Conservation (phyloP, 352 stramenopile species). For the Globisporangium megalacanthum region DNA sequence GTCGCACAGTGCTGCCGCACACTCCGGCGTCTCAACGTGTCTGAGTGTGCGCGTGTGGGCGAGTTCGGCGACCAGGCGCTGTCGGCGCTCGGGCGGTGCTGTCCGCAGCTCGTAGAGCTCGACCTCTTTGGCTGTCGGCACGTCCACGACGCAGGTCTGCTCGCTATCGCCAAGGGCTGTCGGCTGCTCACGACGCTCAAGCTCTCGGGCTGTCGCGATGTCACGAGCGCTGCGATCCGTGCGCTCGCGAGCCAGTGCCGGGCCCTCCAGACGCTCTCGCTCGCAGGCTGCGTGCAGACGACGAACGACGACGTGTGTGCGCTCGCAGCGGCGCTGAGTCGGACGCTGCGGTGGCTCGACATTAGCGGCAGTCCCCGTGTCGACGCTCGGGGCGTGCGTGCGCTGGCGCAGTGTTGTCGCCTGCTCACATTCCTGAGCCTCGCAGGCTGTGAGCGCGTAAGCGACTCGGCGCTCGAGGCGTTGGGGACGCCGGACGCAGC, state of each 20-base stretch:
- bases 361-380: constrained; percentile 76
- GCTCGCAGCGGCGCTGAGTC: constrained; percentile 30
- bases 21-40: constrained; percentile 79
- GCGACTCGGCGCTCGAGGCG: constrained; percentile 54
- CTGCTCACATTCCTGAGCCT: constrained; percentile 70
- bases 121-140: constrained; percentile 88
- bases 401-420: constrained; percentile 50
- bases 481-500: constrained; percentile 18
- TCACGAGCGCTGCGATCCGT: constrained; percentile 71
- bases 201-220: constrained; percentile 79
- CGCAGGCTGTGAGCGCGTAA: constrained; percentile 65
- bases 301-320: constrained; percentile 65
- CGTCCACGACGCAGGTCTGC: constrained; percentile 76
- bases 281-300: constrained; percentile 78
- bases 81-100: constrained; percentile 83
- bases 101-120: constrained; percentile 62
- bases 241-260: constrained; percentile 70
- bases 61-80: constrained; percentile 92
- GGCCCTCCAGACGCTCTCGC: constrained; percentile 67
- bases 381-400: constrained; percentile 45
- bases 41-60: constrained; percentile 77
- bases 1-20: constrained; percentile 84
- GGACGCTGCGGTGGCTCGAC: constrained; percentile 69
- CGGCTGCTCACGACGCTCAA: constrained; percentile 77
- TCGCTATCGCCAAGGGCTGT: constrained; percentile 80